phyloP scores from a whole-genome alignment of 257 asterid species.

The Jasminum sambac region DNA sequence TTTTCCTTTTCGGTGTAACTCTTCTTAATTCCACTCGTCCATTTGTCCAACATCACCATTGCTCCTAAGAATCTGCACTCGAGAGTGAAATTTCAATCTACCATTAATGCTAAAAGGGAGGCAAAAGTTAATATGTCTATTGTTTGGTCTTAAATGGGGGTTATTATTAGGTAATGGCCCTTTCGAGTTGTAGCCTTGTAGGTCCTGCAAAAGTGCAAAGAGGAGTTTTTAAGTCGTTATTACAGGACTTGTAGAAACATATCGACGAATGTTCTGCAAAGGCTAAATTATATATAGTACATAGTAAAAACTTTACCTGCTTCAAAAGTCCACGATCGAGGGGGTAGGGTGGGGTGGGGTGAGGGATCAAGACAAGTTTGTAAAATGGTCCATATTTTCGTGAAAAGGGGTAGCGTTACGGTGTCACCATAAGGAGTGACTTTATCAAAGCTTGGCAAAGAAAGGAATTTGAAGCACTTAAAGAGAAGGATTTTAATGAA shows the following conservation, averaged over 20 bases:
- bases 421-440: slow-evolving; percentile 1
- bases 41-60: not conserved
- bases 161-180: not conserved
- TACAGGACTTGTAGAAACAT: not conserved
- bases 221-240: not conserved
- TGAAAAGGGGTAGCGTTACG: not conserved
- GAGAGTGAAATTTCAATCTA: not conserved
- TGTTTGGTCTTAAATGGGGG: not conserved
- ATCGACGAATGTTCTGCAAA: not conserved
- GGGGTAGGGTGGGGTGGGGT: not conserved
- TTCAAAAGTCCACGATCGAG: not conserved
- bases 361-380: not conserved
- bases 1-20: too few species aligned
- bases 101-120: not conserved
- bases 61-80: not conserved
- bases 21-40: too few species aligned
- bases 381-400: not conserved
- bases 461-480: not conserved
- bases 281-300: not conserved
- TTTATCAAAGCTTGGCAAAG: not conserved
- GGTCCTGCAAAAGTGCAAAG: slow-evolving; percentile 4
- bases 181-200: not conserved
- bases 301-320: not conserved
- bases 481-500: not conserved
- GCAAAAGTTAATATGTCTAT: not conserved